Evolutionary conservation across 2,329 filamentous ascomycete genomes (phyloP).

Genomic region (Neonectria punicea): DNA sequence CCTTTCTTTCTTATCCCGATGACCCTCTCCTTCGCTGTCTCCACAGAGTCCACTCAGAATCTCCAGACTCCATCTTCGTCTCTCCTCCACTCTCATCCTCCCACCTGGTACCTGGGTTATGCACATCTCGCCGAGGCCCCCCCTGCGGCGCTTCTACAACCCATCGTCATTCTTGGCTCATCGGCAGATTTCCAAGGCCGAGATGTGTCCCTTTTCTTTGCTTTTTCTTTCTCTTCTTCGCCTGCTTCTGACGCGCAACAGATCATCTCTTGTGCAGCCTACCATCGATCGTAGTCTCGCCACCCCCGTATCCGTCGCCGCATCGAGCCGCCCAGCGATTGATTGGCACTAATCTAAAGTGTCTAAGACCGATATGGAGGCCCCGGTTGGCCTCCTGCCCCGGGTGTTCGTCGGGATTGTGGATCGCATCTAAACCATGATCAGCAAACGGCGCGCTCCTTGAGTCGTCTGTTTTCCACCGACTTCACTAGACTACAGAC

Average conservation of each 20-base stretch:
- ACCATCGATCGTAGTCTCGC: neutral
- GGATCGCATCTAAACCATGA: neutral
- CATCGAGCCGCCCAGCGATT: neutral
- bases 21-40: too few relatives aligned
- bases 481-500: neutral
- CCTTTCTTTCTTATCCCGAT: too few relatives aligned
- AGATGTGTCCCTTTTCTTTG: too few relatives aligned
- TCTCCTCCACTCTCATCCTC: neutral
- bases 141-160: too few relatives aligned
- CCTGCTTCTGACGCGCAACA: neutral
- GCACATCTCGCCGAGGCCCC: neutral
- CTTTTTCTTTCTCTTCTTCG: neutral
- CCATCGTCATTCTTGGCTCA: too few relatives aligned
- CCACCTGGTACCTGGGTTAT: neutral
- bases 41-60: neutral
- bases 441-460: constrained; percentile 1
- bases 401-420: neutral
- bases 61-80: neutral
- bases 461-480: neutral
- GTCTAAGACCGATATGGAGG: neutral
- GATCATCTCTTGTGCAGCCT: neutral
- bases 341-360: neutral
- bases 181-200: too few relatives aligned
- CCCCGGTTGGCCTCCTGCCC: neutral
- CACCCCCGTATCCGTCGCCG: neutral